Evolutionary conservation across 257 asterid species (phyloP).

Genomic region (Haberlea rhodopensis): DNA sequence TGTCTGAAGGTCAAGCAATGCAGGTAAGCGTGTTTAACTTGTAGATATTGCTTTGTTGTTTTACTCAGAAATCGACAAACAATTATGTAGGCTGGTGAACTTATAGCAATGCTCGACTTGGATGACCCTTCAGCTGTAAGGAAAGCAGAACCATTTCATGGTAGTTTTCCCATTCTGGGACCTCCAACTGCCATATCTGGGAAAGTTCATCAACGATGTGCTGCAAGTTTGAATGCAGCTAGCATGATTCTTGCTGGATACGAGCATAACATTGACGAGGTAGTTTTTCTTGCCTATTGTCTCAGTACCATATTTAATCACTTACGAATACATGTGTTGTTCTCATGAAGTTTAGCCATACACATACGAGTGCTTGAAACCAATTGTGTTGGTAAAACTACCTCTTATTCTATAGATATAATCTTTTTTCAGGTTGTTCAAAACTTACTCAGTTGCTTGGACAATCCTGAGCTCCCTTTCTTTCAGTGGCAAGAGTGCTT

Average conservation of each 20-base stretch:
- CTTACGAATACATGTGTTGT: slow-evolving; percentile 4
- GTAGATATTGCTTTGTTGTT: slow-evolving; percentile 16
- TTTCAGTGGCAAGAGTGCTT: slow-evolving; percentile 99
- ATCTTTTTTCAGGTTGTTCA: slow-evolving; percentile 74
- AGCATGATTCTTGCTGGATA: slow-evolving; percentile 98
- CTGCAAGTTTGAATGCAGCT: slow-evolving; percentile 94
- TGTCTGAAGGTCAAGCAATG: slow-evolving; percentile 99
- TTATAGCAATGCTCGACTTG: slow-evolving; percentile 90
- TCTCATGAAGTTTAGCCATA: slow-evolving; percentile 15
- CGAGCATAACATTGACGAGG: slow-evolving; percentile 90
- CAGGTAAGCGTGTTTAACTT: slow-evolving; percentile 58
- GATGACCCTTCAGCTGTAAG: slow-evolving; percentile 99
- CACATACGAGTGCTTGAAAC: slow-evolving; percentile 14
- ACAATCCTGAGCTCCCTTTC: slow-evolving; percentile 98
- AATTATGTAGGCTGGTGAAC: slow-evolving; percentile 81
- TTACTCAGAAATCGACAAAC: slow-evolving; percentile 17
- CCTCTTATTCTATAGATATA: slow-evolving; percentile 23
- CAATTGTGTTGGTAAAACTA: slow-evolving; percentile 11
- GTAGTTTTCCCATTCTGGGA: slow-evolving; percentile 85
- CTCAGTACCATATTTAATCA: slow-evolving; percentile 2
- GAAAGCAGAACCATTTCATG: slow-evolving; percentile 93
- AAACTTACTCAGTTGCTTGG: slow-evolving; percentile 90
- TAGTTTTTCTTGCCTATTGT: slow-evolving; percentile 39
- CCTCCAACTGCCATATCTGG: slow-evolving; percentile 97
- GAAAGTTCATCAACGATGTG: slow-evolving; percentile 96